These are phyloP conservation scores for Fusarium cicatricum DNA, from an alignment of 2,329 filamentous ascomycete species.

Conservation along the genomic window DNA sequence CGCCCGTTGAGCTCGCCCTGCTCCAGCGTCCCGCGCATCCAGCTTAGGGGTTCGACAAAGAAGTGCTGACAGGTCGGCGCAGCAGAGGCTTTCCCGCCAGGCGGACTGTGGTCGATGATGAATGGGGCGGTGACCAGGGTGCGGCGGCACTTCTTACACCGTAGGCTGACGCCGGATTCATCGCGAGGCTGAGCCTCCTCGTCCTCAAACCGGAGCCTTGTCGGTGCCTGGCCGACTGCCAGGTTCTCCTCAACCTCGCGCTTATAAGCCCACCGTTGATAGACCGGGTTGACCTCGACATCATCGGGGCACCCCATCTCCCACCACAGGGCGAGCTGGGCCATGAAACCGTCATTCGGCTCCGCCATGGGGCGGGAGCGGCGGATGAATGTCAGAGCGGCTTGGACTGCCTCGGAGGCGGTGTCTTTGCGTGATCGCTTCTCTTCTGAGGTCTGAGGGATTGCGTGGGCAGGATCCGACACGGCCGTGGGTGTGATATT, in stretches of 20 bases:
- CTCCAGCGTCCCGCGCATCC: constrained; percentile 90
- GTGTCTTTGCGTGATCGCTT: constrained; percentile 45
- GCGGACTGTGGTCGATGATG: constrained; percentile 68
- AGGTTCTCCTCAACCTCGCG: constrained; percentile 65
- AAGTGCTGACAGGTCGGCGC: constrained; percentile 75
- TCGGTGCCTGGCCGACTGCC: constrained; percentile 80
- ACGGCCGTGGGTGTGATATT: constrained; percentile 45
- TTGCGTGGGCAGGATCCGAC: constrained; percentile 25
- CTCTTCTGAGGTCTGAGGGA: constrained; percentile 15
- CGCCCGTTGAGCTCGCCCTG: constrained; percentile 84
- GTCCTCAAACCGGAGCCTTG: constrained; percentile 84
- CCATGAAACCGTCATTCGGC: constrained; percentile 91
- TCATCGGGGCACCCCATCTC: constrained; percentile 80
- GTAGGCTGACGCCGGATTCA: constrained; percentile 55
- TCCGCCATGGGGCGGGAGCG: constrained; percentile 79
- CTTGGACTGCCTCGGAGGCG: constrained; percentile 58
- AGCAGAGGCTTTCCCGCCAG: constrained; percentile 25
- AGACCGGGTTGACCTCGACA: constrained; percentile 73
- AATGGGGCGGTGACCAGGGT: constrained; percentile 66
- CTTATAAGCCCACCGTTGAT: constrained; percentile 75
- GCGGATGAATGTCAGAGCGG: constrained; percentile 74
- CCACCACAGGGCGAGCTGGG: constrained; percentile 86
- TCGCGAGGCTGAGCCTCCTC: constrained; percentile 60
- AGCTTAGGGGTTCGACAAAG: constrained; percentile 90
- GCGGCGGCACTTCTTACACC: constrained; percentile 91